Conservation (phyloP, 805 yeast genomes). For the Trichomonascus vanleenenianus region DNA sequence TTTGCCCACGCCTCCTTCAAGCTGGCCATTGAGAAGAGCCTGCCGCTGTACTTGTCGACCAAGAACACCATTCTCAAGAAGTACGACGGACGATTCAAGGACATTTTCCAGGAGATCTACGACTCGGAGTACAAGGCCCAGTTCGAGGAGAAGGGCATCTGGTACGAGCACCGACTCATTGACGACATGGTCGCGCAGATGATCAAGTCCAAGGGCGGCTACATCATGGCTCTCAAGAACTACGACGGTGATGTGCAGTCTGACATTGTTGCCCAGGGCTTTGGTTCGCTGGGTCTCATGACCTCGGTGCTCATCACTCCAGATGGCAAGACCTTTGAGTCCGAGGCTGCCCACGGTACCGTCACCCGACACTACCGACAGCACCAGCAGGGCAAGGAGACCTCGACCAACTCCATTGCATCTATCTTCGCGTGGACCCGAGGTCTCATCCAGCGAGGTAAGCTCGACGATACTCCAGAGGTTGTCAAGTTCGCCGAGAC, state of each 20-base stretch:
- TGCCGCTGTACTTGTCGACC: conserved; percentile 81
- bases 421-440: conserved; percentile 96
- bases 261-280: conserved; percentile 96
- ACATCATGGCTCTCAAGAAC: conserved; percentile 91
- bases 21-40: conserved; percentile 68
- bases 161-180: conserved; percentile 94
- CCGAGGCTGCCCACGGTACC: conserved; percentile 99
- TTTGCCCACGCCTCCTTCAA: conserved; percentile 92
- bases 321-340: conserved; percentile 90
- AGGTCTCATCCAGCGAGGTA: conserved; percentile 89
- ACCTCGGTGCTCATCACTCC: conserved; percentile 96
- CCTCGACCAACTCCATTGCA: conserved; percentile 95
- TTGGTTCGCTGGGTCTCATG: conserved; percentile 95
- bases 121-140: conserved; percentile 56
- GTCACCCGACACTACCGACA: conserved; percentile 96
- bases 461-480: conserved; percentile 76
- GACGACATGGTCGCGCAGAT: conserved; percentile 99
- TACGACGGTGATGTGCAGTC: conserved; percentile 98
- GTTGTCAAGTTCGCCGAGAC: conserved; percentile 71
- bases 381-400: conserved; percentile 94
- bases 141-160: conserved; percentile 76
- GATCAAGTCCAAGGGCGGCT: conserved; percentile 94
- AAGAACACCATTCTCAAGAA: conserved; percentile 91
- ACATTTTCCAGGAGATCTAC: conserved; percentile 77
- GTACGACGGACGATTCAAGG: conserved; percentile 95